Conservation (phyloP, 2,329 filamentous ascomycete species). For the Xylaria sp. region DNA sequence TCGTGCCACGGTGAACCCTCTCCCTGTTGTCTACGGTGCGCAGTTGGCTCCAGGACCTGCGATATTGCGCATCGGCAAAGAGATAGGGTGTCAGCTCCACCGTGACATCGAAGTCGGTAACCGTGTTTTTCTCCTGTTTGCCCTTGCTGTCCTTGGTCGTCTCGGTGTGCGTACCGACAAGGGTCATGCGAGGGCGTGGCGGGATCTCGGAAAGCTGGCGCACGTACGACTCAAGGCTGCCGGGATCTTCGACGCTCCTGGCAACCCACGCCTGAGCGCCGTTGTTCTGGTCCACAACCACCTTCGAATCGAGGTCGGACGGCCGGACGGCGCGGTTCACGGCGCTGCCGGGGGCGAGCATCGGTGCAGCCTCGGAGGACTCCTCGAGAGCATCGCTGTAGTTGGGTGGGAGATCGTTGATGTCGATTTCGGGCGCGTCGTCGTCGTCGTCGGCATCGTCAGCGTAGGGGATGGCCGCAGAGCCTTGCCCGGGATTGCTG, state of each 20-base stretch:
- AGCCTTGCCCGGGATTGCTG: conserved; percentile 43
- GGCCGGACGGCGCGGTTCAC: conserved; percentile 24
- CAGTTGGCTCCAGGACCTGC: conserved; percentile 56
- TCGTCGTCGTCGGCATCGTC: conserved; percentile 44
- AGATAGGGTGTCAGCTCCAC: conserved; percentile 70
- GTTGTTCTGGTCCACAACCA: conserved; percentile 47
- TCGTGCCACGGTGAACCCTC: conserved; percentile 72
- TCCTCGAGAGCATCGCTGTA: conserved; percentile 43
- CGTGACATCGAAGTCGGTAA: conserved; percentile 69
- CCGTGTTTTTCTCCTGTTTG: conserved; percentile 57
- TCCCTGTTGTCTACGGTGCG: conserved; percentile 66
- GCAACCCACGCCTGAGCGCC: conserved; percentile 58
- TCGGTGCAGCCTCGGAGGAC: conserved; percentile 37
- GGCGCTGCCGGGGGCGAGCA: conserved; percentile 31
- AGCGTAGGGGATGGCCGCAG: conserved; percentile 29
- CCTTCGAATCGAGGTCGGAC: conserved; percentile 32
- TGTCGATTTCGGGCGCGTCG: conserved; percentile 43
- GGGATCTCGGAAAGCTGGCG: conserved; percentile 57
- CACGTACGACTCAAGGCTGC: conserved; percentile 58
- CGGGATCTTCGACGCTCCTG: conserved; percentile 57
- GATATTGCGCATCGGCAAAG: conserved; percentile 56
- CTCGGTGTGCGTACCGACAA: conserved; percentile 65
- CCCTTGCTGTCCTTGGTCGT: conserved; percentile 54
- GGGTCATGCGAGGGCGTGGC: conserved; percentile 62
- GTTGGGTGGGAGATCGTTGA: conserved; percentile 47